Conservation (phyloP, 306 rosid genomes). For the Vigna angularis region DNA sequence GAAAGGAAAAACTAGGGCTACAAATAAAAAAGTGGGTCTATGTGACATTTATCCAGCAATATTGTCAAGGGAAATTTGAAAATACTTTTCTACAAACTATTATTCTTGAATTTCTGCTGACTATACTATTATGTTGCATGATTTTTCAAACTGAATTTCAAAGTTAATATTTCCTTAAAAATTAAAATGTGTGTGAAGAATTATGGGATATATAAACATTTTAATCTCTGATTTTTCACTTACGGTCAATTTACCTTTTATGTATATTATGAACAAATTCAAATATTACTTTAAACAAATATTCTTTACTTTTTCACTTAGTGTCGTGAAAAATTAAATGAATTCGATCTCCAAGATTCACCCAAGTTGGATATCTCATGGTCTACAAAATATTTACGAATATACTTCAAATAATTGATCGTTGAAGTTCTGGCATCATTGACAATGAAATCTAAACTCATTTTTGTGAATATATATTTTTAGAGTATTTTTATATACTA, state of each 20-base stretch:
- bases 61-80: slow-evolving; percentile 1
- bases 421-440: background rate
- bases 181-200: background rate
- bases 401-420: background rate
- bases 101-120: background rate
- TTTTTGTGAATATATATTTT: background rate
- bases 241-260: background rate
- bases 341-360: background rate
- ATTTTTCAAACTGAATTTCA: background rate
- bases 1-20: background rate
- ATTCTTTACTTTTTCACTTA: background rate
- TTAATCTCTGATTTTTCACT: background rate
- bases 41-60: background rate
- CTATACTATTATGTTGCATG: background rate
- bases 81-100: background rate
- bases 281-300: background rate
- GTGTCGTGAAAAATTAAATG: background rate
- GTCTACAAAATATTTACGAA: background rate
- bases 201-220: background rate
- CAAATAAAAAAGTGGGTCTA: slow-evolving; percentile 13
- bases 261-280: background rate
- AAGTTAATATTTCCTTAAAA: background rate
- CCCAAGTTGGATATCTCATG: background rate
- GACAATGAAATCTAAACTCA: background rate
- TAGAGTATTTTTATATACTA: too few species aligned